Base-by-base conservation (phyloP, 306 rosid species). In the Lablab purpureus region DNA sequence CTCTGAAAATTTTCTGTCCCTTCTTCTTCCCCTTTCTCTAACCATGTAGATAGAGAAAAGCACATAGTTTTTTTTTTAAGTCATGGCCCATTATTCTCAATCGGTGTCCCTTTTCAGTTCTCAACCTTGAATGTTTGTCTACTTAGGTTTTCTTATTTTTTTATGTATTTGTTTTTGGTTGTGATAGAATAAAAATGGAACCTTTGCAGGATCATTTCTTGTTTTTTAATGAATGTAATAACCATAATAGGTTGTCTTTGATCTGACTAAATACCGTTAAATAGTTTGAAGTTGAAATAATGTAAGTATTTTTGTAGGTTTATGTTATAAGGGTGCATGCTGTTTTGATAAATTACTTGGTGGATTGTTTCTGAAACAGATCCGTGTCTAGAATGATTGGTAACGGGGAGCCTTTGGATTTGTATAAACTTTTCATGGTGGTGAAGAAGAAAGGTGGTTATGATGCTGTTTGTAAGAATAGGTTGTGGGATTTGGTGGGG, bases 361-460 rank as follows among this genome's bases (percentile, higher is more conserved):
- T 11, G 67, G 40, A 23, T 65, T 19, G 12, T 82, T 78, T 59
- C 46, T 80, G 73, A 62, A 75, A 60, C 88, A 75, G 80, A 79
- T 85, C 77, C 56, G 66, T 74, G 22, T 50, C 6, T 67, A 6
- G 49, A 67, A 80, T 86, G 82, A 50, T 86, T 45, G 87, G 91
- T 76, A 66, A 77, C 74, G 92, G 90, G 77, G 84, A 81, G 46
- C 25, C 78, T 1, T 85, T 88, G 59, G 90, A 90, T 83, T 90
- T 92, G 89, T 86, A 87, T 73, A 87, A 87, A 89, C 90, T 95
- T 8, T 92, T 88, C 69, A 65, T 82, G 88, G 89, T 80, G 74
- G 97, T 92, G 76, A 89, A 89, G 79, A 86, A 82, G 65, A 87
- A 88, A 54, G 98, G 98, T 77, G 98, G 98, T 28, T 92, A 80